These are phyloP conservation scores for Pseudocercospora musae DNA, from an alignment of 2,329 filamentous ascomycete species.

Conservation along the genomic window DNA sequence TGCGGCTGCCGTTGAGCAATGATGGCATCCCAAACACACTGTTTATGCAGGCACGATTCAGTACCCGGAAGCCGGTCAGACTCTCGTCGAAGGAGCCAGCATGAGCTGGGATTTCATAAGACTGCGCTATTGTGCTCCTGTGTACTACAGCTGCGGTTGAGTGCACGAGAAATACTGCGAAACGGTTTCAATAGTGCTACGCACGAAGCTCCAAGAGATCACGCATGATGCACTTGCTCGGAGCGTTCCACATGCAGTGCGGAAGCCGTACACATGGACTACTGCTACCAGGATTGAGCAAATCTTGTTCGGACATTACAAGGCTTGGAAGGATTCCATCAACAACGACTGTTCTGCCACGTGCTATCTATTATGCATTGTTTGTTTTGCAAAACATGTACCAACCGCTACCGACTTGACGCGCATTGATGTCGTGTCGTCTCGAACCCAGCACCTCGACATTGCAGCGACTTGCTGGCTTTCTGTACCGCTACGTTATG, in stretches of 20 bases:
- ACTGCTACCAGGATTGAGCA: not conserved
- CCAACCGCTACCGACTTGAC: not conserved
- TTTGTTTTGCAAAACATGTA: not conserved
- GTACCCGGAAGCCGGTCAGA: not conserved
- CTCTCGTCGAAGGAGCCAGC: not conserved
- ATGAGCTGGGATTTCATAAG: not conserved
- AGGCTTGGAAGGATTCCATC: not conserved
- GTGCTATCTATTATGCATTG: not conserved
- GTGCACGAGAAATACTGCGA: not conserved
- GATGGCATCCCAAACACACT: not conserved
- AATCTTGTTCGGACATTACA: not conserved
- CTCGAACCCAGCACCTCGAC: too few species aligned
- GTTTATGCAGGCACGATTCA: not conserved
- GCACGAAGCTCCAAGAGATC: not conserved
- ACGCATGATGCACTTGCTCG: not conserved
- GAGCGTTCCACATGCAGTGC: not conserved
- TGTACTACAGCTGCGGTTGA: not conserved
- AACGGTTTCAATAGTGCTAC: not conserved
- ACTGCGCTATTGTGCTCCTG: not conserved
- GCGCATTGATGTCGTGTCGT: too few species aligned
- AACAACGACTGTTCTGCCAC: not conserved
- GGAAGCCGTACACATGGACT: not conserved
- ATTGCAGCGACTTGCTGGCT: too few species aligned
- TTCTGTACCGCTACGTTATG: too few species aligned
- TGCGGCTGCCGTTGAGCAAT: too few species aligned